These are phyloP conservation scores for Juncus effusus DNA, from an alignment of 176 grass and related monocot species.

Conservation along the genomic window DNA sequence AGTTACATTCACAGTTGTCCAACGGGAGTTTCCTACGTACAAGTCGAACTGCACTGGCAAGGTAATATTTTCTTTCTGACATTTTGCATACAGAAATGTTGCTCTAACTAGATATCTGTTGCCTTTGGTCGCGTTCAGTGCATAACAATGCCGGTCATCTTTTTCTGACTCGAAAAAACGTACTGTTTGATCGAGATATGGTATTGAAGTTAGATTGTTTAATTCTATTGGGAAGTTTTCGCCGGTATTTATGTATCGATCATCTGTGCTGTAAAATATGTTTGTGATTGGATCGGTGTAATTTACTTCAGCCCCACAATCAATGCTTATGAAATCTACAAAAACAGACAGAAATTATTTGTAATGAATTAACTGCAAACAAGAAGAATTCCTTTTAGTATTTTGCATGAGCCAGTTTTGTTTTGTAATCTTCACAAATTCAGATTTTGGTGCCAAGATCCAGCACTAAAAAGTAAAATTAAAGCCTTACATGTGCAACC, in stretches of 20 bases:
- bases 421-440: no score
- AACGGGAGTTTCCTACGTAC: constrained; percentile 35
- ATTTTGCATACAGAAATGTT: constrained; percentile 46
- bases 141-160: constrained; percentile 44
- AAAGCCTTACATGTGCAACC: no score
- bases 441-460: no score
- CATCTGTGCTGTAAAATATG: constrained; percentile 23
- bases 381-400: no score
- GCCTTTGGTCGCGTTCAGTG: constrained; percentile 16
- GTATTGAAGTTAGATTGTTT: neutral
- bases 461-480: no score
- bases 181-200: neutral
- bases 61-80: neutral
- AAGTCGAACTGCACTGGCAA: constrained; percentile 36
- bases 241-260: constrained; percentile 39
- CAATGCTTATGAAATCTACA: constrained; percentile 58
- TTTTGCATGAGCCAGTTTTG: no score
- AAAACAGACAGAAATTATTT: neutral
- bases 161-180: constrained; percentile 45
- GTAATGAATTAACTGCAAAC: no score
- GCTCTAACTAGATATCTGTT: constrained; percentile 42
- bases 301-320: constrained; percentile 37
- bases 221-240: constrained; percentile 26
- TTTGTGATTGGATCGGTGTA: constrained; percentile 24
- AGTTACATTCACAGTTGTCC: constrained; percentile 33